Evolutionary conservation across 805 yeast genomes (phyloP).

Genomic region (Cyberlindnera bimundalis): DNA sequence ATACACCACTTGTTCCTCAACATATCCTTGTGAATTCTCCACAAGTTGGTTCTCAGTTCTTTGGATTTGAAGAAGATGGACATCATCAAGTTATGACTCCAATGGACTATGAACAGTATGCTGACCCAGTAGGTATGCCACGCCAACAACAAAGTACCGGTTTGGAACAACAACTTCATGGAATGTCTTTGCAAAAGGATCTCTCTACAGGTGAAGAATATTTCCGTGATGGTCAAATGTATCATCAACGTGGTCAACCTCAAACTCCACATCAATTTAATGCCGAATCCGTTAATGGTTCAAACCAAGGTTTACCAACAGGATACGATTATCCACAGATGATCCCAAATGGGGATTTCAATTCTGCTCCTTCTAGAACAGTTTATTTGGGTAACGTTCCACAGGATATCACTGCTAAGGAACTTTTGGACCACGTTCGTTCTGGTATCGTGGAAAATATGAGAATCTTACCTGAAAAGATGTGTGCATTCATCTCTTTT

Average conservation of each 20-base stretch:
- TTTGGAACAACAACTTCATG: slow-evolving; percentile 8
- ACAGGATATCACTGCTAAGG: slow-evolving; percentile 71
- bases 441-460: slow-evolving; percentile 85
- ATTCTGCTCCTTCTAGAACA: slow-evolving; percentile 69
- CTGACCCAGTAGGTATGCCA: neutral
- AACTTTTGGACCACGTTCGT: slow-evolving; percentile 83
- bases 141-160: slow-evolving; percentile 1
- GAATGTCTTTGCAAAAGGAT: slow-evolving; percentile 6
- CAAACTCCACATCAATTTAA: slow-evolving; percentile 1
- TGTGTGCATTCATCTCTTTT: slow-evolving; percentile 88
- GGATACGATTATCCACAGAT: slow-evolving; percentile 7
- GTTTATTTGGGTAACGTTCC: slow-evolving; percentile 91
- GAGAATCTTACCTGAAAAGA: slow-evolving; percentile 73
- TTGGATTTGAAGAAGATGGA: slow-evolving; percentile 8
- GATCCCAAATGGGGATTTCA: slow-evolving; percentile 27
- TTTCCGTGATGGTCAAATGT: slow-evolving; percentile 6
- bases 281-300: slow-evolving; percentile 1
- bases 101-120: slow-evolving; percentile 13
- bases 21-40: slow-evolving; percentile 26
- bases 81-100: slow-evolving; percentile 3
- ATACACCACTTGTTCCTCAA: slow-evolving; percentile 25
- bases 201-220: slow-evolving; percentile 2
- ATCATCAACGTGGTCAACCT: slow-evolving; percentile 1
- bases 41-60: slow-evolving; percentile 15
- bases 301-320: neutral